Evolutionary conservation across 2,329 filamentous ascomycete genomes (phyloP).

Genomic region (Exophiala sp.): DNA sequence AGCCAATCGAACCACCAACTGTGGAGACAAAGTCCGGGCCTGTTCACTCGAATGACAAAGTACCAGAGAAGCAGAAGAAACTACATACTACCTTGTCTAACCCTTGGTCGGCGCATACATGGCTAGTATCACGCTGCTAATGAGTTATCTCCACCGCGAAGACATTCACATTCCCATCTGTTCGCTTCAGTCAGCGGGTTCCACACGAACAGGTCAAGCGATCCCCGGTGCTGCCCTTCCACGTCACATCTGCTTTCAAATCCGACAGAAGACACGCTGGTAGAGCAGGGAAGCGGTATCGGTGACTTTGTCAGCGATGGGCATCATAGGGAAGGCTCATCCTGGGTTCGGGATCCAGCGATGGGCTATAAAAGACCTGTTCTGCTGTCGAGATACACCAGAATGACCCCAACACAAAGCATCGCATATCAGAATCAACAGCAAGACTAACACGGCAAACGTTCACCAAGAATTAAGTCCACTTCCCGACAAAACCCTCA

Average conservation of each 20-base stretch:
- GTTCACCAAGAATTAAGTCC: too few species aligned
- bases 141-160: too few species aligned
- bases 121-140: too few species aligned
- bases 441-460: too few species aligned
- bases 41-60: too few species aligned
- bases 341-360: neutral
- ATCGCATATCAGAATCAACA: neutral
- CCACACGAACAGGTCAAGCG: neutral
- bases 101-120: too few species aligned
- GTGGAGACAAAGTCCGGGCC: too few species aligned
- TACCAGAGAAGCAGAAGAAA: too few species aligned
- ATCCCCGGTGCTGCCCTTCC: neutral
- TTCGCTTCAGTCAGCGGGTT: conserved; percentile 4
- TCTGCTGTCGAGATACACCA: neutral
- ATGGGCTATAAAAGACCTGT: neutral
- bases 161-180: too few species aligned
- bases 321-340: neutral
- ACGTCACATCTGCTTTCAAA: neutral
- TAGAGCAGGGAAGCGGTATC: neutral
- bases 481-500: neutral
- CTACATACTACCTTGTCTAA: too few species aligned
- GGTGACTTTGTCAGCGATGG: neutral
- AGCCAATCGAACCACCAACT: conserved; percentile 13
- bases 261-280: neutral
- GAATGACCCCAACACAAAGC: neutral